These are phyloP conservation scores for Bjerkandera adusta DNA, from an alignment of 1,284 basidiomycete genomes.

Conservation along the genomic window DNA sequence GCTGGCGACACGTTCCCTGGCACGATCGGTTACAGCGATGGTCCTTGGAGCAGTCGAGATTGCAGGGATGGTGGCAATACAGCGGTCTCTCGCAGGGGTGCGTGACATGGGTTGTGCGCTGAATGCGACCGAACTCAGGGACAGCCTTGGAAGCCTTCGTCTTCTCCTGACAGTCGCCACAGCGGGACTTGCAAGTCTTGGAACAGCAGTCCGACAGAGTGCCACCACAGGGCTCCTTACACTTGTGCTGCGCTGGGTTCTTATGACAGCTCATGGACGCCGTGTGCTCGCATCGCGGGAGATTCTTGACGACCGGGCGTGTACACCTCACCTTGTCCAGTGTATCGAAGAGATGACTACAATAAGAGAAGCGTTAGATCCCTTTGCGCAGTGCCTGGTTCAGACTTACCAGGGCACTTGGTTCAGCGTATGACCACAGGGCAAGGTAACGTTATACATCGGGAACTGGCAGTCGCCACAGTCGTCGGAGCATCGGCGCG, in stretches of 20 bases:
- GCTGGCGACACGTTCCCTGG: slow-evolving; percentile 47
- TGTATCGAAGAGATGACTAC: slow-evolving; percentile 45
- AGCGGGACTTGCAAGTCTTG: slow-evolving; percentile 44
- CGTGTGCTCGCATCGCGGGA: slow-evolving; percentile 56
- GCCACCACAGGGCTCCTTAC: slow-evolving; percentile 41
- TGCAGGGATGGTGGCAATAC: slow-evolving; percentile 59
- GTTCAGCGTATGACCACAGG: slow-evolving; percentile 54
- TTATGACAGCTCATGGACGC: slow-evolving; percentile 41
- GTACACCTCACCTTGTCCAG: slow-evolving; percentile 45
- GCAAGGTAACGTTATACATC: slow-evolving; percentile 45
- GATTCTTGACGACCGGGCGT: slow-evolving; percentile 40
- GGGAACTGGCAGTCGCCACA: slow-evolving; percentile 58
- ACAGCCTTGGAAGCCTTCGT: slow-evolving; percentile 18
- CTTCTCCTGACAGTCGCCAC: slow-evolving; percentile 45
- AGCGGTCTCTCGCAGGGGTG: slow-evolving; percentile 53
- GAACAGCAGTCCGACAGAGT: slow-evolving; percentile 53
- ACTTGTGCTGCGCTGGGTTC: slow-evolving; percentile 38
- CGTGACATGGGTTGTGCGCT: slow-evolving; percentile 36
- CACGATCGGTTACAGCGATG: slow-evolving; percentile 51
- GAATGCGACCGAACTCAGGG: slow-evolving; percentile 12
- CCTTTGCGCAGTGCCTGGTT: background rate
- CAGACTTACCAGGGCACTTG: slow-evolving; percentile 55
- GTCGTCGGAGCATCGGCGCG: slow-evolving; percentile 43
- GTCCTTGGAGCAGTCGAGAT: slow-evolving; percentile 42
- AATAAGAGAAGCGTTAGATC: background rate